Conservation (phyloP, 345 rosid genomes). For the Citrus unshiu region DNA sequence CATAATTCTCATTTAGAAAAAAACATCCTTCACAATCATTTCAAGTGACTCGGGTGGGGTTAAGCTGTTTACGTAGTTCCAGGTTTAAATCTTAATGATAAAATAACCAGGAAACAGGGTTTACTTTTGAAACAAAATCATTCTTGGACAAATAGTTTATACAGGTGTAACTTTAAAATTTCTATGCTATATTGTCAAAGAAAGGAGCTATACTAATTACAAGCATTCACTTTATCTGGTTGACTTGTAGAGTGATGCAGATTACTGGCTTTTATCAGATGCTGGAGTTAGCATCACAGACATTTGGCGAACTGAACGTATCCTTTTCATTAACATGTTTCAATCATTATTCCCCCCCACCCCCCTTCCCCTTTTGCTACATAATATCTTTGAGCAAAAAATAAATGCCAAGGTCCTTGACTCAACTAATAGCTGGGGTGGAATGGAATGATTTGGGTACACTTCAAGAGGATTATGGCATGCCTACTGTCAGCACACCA, state of each 20-base stretch:
- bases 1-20: too few relatives aligned
- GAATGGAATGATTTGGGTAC: constrained; percentile 54
- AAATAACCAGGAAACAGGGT: neutral
- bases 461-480: constrained; percentile 36
- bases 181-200: neutral
- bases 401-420: constrained; percentile 24
- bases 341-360: neutral
- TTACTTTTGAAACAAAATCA: neutral
- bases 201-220: neutral
- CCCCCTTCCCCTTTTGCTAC: neutral
- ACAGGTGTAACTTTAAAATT: neutral
- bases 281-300: constrained; percentile 84
- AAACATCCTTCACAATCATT: too few relatives aligned
- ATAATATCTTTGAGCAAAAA: neutral
- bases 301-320: constrained; percentile 83
- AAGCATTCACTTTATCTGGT: constrained; percentile 9
- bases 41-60: neutral
- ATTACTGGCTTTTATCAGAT: constrained; percentile 96
- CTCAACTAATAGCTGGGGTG: constrained; percentile 39
- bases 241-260: constrained; percentile 64
- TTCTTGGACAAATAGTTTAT: neutral
- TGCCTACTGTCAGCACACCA: constrained; percentile 36
- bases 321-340: constrained; percentile 34
- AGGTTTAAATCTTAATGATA: neutral
- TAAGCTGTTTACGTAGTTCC: neutral